phyloP scores from a whole-genome alignment of 2,329 filamentous ascomycete species.

The Apiospora pterosperma region DNA sequence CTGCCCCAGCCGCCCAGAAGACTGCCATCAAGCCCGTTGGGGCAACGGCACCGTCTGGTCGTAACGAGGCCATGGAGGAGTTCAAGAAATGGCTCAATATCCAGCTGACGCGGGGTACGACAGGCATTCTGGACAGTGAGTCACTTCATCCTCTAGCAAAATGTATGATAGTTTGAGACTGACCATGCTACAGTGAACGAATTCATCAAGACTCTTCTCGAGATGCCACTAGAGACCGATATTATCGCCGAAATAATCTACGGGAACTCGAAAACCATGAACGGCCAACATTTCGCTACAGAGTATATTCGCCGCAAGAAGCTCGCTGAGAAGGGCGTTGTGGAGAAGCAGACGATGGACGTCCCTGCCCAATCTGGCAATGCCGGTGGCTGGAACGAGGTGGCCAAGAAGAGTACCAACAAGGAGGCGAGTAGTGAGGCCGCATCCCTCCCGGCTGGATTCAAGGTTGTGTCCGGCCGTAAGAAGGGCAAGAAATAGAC shows the following conservation, averaged over 20 bases:
- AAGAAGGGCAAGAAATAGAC: constrained; percentile 82
- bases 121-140: constrained; percentile 49
- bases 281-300: constrained; percentile 88
- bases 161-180: not conserved
- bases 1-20: constrained; percentile 45
- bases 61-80: constrained; percentile 72
- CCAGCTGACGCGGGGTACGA: constrained; percentile 72
- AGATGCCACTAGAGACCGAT: constrained; percentile 71
- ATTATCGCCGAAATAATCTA: constrained; percentile 92
- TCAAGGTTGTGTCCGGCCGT: constrained; percentile 87
- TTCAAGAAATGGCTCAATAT: constrained; percentile 89
- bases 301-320: constrained; percentile 93
- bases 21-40: constrained; percentile 41
- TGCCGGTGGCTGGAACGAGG: constrained; percentile 81
- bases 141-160: constrained; percentile 14
- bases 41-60: constrained; percentile 40
- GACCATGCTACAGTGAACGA: constrained; percentile 60
- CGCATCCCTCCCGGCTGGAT: constrained; percentile 56
- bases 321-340: constrained; percentile 85
- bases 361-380: constrained; percentile 36
- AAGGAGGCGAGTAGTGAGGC: constrained; percentile 43
- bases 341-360: constrained; percentile 65
- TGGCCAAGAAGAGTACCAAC: constrained; percentile 81
- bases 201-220: constrained; percentile 73
- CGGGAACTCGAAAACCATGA: constrained; percentile 80